phyloP scores from a whole-genome alignment of 441 rosid species.

The Biscutella laevigata region DNA sequence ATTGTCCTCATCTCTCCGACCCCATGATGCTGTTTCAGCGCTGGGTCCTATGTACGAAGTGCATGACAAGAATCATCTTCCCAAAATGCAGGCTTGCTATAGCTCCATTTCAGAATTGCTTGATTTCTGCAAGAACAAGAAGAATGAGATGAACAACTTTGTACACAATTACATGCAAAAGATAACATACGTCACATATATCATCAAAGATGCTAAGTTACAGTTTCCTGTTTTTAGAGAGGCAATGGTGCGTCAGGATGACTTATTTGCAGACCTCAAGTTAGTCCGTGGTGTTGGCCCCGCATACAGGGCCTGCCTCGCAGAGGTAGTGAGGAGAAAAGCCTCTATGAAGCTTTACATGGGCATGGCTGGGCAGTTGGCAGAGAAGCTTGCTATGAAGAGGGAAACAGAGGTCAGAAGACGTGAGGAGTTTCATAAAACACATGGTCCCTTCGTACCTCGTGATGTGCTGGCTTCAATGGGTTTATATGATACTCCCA shows the following conservation, averaged over 20 bases:
- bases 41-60: conserved; percentile 98
- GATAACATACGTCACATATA: conserved; percentile 51
- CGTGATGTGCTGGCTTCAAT: conserved; percentile 71
- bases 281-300: conserved; percentile 78
- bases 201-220: conserved; percentile 77
- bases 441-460: conserved; percentile 59
- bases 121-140: conserved; percentile 59
- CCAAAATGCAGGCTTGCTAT: conserved; percentile 68
- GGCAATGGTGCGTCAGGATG: conserved; percentile 80
- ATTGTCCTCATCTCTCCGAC: conserved; percentile 82
- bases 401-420: conserved; percentile 84
- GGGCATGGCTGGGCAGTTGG: conserved; percentile 98
- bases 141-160: conserved; percentile 80
- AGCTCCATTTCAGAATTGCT: conserved; percentile 55
- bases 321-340: conserved; percentile 90
- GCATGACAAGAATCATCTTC: conserved; percentile 87
- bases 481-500: conserved; percentile 86
- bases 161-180: conserved; percentile 84
- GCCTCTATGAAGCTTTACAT: conserved; percentile 92
- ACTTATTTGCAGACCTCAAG: conserved; percentile 64
- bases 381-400: conserved; percentile 87
- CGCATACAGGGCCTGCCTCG: conserved; percentile 95
- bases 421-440: conserved; percentile 78
- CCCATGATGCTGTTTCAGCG: conserved; percentile 98
- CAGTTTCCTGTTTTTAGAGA: conserved; percentile 96